Percentiles rank a stretch among this genome's conserved stretches.
phyloP scores from a whole-genome alignment of 139 green algal genomes.

The Picochlorum costavermella region DNA sequence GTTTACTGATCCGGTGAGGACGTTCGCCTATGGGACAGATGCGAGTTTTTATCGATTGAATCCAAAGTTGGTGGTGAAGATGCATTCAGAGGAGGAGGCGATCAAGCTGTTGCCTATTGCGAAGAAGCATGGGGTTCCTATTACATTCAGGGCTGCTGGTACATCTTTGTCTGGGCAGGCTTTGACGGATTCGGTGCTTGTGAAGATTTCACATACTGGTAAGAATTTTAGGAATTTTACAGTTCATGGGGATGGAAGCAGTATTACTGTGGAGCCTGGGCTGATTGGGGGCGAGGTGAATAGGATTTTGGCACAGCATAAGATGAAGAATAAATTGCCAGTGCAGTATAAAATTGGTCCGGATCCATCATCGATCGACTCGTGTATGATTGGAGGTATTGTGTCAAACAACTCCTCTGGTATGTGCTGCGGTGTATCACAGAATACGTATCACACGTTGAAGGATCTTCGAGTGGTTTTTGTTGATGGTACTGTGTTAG shows the following conservation, averaged over 20 bases:
- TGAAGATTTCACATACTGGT: constrained; percentile 93
- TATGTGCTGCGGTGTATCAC: constrained; percentile 96
- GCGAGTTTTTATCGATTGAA: constrained; percentile 90
- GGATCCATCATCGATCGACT: constrained; percentile 92
- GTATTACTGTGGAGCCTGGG: constrained; percentile 89
- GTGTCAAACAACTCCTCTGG: constrained; percentile 95
- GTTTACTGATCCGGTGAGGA: constrained; percentile 83
- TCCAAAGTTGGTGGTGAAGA: constrained; percentile 79
- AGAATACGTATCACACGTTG: constrained; percentile 93
- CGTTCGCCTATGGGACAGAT: constrained; percentile 92
- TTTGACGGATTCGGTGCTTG: constrained; percentile 86
- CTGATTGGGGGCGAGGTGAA: constrained; percentile 94
- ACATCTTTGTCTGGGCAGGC: constrained; percentile 89
- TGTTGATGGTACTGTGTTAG: constrained; percentile 86
- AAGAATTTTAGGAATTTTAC: constrained; percentile 91
- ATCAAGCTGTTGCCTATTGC: constrained; percentile 78
- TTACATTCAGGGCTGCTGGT: constrained; percentile 92
- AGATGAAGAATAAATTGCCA: constrained; percentile 39
- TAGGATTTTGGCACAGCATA: constrained; percentile 59
- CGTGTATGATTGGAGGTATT: constrained; percentile 87
- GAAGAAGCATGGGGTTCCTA: constrained; percentile 69
- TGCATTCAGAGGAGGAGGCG: constrained; percentile 82
- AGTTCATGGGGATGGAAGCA: constrained; percentile 80
- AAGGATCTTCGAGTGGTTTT: constrained; percentile 93
- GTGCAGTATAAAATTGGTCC: constrained; percentile 97